These are phyloP conservation scores for Taiwanofungus camphoratus DNA, from an alignment of 1,284 basidiomycete genomes.

Conservation along the genomic window DNA sequence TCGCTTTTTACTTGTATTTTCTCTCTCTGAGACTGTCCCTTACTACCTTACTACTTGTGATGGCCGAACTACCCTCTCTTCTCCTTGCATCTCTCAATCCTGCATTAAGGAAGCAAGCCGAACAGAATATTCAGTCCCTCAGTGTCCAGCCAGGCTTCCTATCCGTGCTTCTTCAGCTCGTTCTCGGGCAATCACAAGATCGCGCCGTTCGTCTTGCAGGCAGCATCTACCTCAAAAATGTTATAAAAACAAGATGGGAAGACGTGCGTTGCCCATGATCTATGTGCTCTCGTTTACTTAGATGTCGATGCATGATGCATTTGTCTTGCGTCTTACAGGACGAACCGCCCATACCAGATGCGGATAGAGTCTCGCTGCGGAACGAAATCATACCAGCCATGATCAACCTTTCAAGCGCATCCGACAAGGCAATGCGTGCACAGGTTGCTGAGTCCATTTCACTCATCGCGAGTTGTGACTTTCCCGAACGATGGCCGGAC, in stretches of 20 bases:
- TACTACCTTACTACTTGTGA: no score
- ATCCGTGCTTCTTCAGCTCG: conserved; percentile 62
- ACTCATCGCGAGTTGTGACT: conserved; percentile 83
- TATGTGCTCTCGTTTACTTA: neutral
- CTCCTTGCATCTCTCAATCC: conserved; percentile 74
- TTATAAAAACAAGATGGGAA: conserved; percentile 80
- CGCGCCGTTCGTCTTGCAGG: conserved; percentile 74
- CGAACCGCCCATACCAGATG: conserved; percentile 52
- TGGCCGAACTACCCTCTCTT: conserved; percentile 63
- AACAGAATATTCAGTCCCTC: conserved; percentile 63
- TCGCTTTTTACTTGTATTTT: no score
- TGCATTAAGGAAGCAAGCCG: conserved; percentile 70
- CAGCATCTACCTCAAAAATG: conserved; percentile 87
- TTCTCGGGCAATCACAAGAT: conserved; percentile 64
- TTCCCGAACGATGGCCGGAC: conserved; percentile 80
- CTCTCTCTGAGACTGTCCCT: no score
- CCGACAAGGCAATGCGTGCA: conserved; percentile 65
- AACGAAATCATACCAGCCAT: conserved; percentile 76
- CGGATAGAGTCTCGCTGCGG: conserved; percentile 67
- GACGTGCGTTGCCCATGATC: conserved; percentile 49
- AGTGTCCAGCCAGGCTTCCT: conserved; percentile 79
- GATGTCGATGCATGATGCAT: neutral
- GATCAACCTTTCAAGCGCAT: conserved; percentile 63
- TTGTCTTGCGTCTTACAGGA: conserved; percentile 39
- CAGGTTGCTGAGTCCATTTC: conserved; percentile 90